phyloP scores from a whole-genome alignment of 1,284 basidiomycete genomes.

The Trichosporon faecale region DNA sequence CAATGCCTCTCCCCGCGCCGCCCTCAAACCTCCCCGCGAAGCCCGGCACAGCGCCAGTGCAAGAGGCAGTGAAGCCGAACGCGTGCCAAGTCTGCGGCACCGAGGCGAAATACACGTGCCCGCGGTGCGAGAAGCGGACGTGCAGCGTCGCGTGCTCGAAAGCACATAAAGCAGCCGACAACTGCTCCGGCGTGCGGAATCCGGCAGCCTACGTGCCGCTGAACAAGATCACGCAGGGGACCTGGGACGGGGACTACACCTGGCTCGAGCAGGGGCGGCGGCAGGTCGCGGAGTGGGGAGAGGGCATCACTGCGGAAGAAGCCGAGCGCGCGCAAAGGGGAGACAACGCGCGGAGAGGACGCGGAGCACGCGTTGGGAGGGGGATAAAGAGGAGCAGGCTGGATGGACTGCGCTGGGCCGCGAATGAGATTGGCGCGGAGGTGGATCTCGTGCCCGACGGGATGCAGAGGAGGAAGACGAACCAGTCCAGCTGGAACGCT shows the following conservation, averaged over 20 bases:
- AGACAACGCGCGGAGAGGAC: neutral
- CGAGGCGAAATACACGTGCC: constrained; percentile 72
- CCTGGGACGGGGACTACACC: constrained; percentile 27
- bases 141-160: constrained; percentile 71
- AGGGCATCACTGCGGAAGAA: neutral
- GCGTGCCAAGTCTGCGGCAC: constrained; percentile 24
- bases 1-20: constrained; percentile 1
- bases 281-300: neutral
- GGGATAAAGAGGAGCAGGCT: constrained; percentile 54
- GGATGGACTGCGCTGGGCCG: constrained; percentile 64
- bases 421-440: constrained; percentile 61
- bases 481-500: constrained; percentile 75
- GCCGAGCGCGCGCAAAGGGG: neutral
- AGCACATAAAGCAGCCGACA: constrained; percentile 64
- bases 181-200: constrained; percentile 70
- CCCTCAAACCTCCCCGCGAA: neutral
- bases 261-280: constrained; percentile 2
- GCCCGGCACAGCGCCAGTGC: neutral
- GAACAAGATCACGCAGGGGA: constrained; percentile 73
- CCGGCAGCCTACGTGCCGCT: constrained; percentile 70
- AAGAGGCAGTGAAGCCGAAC: neutral
- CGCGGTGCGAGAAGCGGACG: constrained; percentile 65
- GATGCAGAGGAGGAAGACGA: constrained; percentile 72
- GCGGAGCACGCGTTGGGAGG: neutral
- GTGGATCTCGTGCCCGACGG: constrained; percentile 71